Conservation (phyloP, 169 alveolate species). For the Theileria sp. region DNA sequence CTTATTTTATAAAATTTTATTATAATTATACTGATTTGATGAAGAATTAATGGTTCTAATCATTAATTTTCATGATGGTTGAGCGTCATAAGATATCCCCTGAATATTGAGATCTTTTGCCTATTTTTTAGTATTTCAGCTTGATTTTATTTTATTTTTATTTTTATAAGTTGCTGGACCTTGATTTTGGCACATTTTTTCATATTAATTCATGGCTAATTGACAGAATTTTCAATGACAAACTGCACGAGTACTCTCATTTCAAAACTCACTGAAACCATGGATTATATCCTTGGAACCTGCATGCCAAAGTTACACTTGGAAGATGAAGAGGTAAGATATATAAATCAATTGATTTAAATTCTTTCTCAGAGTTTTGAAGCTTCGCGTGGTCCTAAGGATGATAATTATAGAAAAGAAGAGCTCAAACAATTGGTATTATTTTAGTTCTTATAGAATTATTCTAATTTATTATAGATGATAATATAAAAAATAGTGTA, state of each 20-base stretch:
- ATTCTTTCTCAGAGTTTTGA: not conserved
- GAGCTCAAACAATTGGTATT: slow-evolving; percentile 63
- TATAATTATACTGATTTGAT: too few relatives aligned
- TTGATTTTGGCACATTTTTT: not conserved
- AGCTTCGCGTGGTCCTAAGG: slow-evolving; percentile 3
- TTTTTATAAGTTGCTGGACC: not conserved
- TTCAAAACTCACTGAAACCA: slow-evolving; percentile 39
- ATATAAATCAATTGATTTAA: not conserved
- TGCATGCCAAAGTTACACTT: slow-evolving; percentile 28
- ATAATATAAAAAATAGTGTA: not conserved
- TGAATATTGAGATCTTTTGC: not conserved
- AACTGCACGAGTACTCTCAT: slow-evolving; percentile 27
- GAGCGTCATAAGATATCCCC: not conserved
- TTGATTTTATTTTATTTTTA: not conserved
- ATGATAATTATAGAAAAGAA: slow-evolving; percentile 45
- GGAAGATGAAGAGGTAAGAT: slow-evolving; percentile 37
- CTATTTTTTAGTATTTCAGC: not conserved
- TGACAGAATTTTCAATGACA: slow-evolving; percentile 22
- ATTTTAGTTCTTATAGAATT: not conserved
- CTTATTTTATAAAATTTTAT: too few relatives aligned
- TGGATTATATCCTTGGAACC: slow-evolving; percentile 36
- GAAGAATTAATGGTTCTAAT: not conserved
- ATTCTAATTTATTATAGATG: not conserved
- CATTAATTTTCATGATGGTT: not conserved
- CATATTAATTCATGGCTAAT: not conserved